Evolutionary conservation across 441 rosid genomes (phyloP), one percentile per base, ranked within the genome.

Genomic region (Rhodomyrtus psidioides): DNA sequence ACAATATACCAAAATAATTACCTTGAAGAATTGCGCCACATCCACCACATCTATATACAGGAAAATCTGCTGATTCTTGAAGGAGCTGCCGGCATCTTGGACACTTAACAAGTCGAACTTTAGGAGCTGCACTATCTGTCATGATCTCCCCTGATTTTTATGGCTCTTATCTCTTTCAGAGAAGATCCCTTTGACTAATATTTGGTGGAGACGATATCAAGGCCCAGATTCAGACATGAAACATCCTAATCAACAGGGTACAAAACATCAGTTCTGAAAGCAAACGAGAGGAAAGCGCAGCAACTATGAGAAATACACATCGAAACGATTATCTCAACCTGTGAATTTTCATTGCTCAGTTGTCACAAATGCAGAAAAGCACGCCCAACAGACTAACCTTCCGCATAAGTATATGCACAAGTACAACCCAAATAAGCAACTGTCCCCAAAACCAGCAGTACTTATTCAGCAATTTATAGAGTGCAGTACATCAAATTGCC

Each of bases 11-110:
- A 13, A 84, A 30, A 76, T 30, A 49, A 65, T 81, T 28, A 86
- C 87, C 87, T 86, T 82, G 87, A 54, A 86, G 87, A 62, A 60
- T 60, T 30, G 39, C 3, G 42, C 49, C 30, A 12, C 87, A 86
- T 7, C 82, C 81, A 54, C 87, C 87, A 15, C 87, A 86, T 82
- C 12, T 53, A 62, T 86, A 86, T 24, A 86, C 60, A 3, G 87
- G 87, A 82, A 62, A 15, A 82, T 86, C 82, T 28, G 54, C 81
- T 13, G 42, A 86, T 65, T 86, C 87, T 17, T n/a, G 84, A 82
- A 86, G 87, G 57, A 86, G 44, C 19, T 39, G 26, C 55, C 27
- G 4, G 30, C 87, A 86, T 39, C 28, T 86, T 5, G 87, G 87
- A 53, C 87, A 86, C 24, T 9, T 60, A 30, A 86, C 87, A 9